Evolutionary conservation across 345 rosid species (phyloP).

Genomic region (Populus alba): DNA sequence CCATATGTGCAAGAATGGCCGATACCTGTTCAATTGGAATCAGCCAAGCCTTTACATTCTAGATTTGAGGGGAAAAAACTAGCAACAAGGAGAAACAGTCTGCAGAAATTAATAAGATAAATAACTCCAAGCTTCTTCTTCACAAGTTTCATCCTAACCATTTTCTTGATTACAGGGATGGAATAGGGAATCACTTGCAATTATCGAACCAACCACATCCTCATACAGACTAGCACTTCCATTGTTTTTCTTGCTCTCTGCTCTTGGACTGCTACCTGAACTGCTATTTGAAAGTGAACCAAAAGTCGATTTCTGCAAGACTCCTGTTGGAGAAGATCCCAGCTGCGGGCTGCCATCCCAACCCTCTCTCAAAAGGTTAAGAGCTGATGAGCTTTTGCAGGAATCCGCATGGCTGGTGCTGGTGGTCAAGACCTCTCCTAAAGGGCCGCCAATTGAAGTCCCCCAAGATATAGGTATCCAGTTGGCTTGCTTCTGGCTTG

Average conservation of each 20-base stretch:
- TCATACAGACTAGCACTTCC: constrained; percentile 27
- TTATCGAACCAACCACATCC: constrained; percentile 31
- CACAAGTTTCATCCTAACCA: background rate
- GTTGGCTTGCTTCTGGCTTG: constrained; percentile 35
- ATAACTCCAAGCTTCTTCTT: background rate
- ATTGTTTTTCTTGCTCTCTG: constrained; percentile 41
- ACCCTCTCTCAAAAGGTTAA: constrained; percentile 30
- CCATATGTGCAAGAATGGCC: background rate
- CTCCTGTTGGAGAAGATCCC: constrained; percentile 63
- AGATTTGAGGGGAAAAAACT: constrained; percentile 3
- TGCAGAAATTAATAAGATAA: constrained; percentile 1
- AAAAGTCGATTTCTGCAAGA: constrained; percentile 51
- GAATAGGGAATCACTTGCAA: constrained; percentile 21
- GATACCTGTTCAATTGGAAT: constrained; percentile 5
- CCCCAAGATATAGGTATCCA: constrained; percentile 60
- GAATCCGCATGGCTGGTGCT: constrained; percentile 19
- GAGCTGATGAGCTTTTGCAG: constrained; percentile 28
- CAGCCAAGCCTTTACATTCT: constrained; percentile 10
- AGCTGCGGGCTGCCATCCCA: constrained; percentile 44
- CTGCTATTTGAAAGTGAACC: constrained; percentile 61
- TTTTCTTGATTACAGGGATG: constrained; percentile 18
- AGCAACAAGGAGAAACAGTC: background rate
- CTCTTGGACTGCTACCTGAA: constrained; percentile 49
- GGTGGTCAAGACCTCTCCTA: constrained; percentile 60
- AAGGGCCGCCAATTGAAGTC: constrained; percentile 55